Evolutionary conservation across 106 monocot genomes (phyloP), one percentile per base, ranked within the genome.

Genomic region (Dendrobium officinale): DNA sequence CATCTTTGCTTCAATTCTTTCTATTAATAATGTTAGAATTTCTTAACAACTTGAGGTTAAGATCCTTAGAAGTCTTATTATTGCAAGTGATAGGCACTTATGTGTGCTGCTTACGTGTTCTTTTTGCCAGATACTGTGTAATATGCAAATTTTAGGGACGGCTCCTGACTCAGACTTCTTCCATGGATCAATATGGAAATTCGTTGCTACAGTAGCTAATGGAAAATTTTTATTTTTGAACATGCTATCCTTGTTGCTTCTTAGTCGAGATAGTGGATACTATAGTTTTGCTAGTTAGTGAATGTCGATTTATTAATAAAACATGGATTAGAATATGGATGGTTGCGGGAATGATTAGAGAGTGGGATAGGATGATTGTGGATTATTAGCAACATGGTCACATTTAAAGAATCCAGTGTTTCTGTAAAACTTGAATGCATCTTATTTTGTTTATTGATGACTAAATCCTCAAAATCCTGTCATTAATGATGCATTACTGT

Each of bases 341-440:
- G 17, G 17, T 43, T 74, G 74, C 20, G 74, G 70, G 33, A 74
- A 74, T 15, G 43, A 74, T 74, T 74, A 44, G 74, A 74, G 74
- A n/a, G 8, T 74, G 44, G 74, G 44, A 20, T 44, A 74, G 43
- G 19, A 74, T 74, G 43, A 44, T 44, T 42, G n/a, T 4, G 74
- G 16, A 74, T 74, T 70, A 37, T 70, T 15, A 70, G 16, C 74
- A 74, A 44, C 41, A 9, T 20, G 43, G 74, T 74, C 43, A 44
- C 43, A 42, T 8, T 74, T 5, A 19, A 73, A 73, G 73, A 73
- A 73, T 42, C 42, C 42, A 72, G 31, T 40, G 13, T 17, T 20
- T 44, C 16, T 44, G 44, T 44, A 42, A 74, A 42, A 44, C 2
- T 42, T 2, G 11, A 41, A 29, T 74, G 43, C 18, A 74, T 74